Evolutionary conservation across 371 early-diverging fungal genomes (phyloP).

Genomic region (Racocetra persica): DNA sequence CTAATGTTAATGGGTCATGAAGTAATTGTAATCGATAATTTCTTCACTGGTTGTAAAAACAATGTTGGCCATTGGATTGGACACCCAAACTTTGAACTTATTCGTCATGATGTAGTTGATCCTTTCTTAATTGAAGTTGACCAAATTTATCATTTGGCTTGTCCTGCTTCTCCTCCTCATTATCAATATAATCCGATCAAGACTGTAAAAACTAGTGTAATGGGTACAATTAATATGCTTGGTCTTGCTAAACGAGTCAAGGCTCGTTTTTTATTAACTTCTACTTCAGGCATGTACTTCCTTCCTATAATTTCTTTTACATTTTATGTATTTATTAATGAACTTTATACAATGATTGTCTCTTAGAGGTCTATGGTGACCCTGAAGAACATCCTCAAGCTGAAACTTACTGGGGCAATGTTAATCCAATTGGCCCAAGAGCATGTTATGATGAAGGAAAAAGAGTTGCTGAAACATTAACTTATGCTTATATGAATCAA

Average conservation of each 20-base stretch:
- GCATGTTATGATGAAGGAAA: constrained; percentile 95
- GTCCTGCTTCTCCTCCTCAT: constrained; percentile 91
- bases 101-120: constrained; percentile 86
- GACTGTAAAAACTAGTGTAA: constrained; percentile 86
- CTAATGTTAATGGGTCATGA: constrained; percentile 89
- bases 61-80: constrained; percentile 87
- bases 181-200: constrained; percentile 91
- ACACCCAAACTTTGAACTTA: constrained; percentile 87
- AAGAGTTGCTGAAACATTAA: constrained; percentile 86
- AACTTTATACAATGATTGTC: neutral
- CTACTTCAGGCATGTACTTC: constrained; percentile 75
- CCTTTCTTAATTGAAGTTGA: constrained; percentile 87
- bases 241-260: constrained; percentile 86
- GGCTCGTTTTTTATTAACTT: constrained; percentile 81
- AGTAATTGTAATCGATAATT: constrained; percentile 88
- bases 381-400: constrained; percentile 90
- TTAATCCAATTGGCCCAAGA: constrained; percentile 85
- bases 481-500: constrained; percentile 82
- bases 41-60: constrained; percentile 79
- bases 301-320: neutral
- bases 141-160: constrained; percentile 87
- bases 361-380: constrained; percentile 87
- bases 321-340: neutral
- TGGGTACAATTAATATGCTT: constrained; percentile 92
- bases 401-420: constrained; percentile 89